Conservation (phyloP, 495 filamentous ascomycete species). For the Beverwykella pulmonaria region DNA sequence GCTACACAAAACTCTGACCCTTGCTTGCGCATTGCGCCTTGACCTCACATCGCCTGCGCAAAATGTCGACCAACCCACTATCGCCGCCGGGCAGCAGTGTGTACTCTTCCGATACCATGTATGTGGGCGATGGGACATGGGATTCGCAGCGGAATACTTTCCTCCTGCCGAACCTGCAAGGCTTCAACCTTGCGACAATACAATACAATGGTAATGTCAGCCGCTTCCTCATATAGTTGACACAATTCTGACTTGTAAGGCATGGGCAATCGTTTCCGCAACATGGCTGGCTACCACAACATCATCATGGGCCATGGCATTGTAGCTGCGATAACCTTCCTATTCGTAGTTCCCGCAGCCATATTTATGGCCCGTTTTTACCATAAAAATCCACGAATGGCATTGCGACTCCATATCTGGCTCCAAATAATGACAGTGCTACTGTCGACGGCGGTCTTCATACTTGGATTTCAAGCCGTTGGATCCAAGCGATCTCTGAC, state of each 20-base stretch:
- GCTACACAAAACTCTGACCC: neutral
- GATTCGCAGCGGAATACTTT: slow-evolving; percentile 81
- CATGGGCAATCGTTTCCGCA: slow-evolving; percentile 87
- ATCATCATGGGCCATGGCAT: slow-evolving; percentile 84
- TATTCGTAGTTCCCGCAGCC: slow-evolving; percentile 77
- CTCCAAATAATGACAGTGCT: slow-evolving; percentile 78
- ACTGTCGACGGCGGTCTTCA: slow-evolving; percentile 71
- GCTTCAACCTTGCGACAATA: slow-evolving; percentile 92
- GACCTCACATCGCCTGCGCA: neutral
- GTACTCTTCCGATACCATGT: slow-evolving; percentile 80
- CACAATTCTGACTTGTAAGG: slow-evolving; percentile 52
- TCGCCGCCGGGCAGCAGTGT: slow-evolving; percentile 79
- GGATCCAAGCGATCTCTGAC: slow-evolving; percentile 75
- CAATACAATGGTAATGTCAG: slow-evolving; percentile 79
- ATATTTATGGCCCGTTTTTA: slow-evolving; percentile 80
- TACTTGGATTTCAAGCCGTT: slow-evolving; percentile 78
- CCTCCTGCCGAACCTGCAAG: slow-evolving; percentile 81
- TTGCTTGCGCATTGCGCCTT: neutral
- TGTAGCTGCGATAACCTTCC: slow-evolving; percentile 83
- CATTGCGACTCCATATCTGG: slow-evolving; percentile 81
- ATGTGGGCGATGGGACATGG: slow-evolving; percentile 92
- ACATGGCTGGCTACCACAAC: slow-evolving; percentile 71
- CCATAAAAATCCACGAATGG: slow-evolving; percentile 61
- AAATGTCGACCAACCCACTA: slow-evolving; percentile 47
- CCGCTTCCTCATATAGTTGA: neutral